Evolutionary conservation across 78 protist genomes (phyloP), one percentile per base, ranked within the genome.

Genomic region (Dictyostelium brefeldianum): DNA sequence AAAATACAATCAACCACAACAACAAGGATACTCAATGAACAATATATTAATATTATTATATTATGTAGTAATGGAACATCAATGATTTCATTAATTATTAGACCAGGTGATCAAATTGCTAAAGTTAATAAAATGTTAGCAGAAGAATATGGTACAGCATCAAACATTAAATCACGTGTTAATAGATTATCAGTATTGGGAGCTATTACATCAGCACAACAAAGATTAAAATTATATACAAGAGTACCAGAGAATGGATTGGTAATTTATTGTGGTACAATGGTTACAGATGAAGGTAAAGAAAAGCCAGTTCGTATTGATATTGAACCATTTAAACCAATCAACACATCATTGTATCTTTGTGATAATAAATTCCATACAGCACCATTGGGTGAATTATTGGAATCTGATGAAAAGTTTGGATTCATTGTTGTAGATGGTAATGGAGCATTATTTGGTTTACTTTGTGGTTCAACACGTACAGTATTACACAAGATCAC

Each of bases 321-420:
- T 79, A 96, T 99, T 53, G 99, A 99, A 97, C 99, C 99, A 15
- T 98, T 99, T 97, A 96, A 96, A 91, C 99, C 99, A 48, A 97
- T 99, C 97, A 98, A 98, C 90, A 98, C 99, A 0, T 98, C 99
- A 17, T 90, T 99, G 46, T 99, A 99, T 96, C 89, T 99, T 25
- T 99, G 99, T 94, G 99, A 99, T 95, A 99, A 98, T 98, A 97
- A 97, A 90, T 98, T 99, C 96, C 99, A 99, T 95, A 98, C 99
- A 5, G 99, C 98, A 81, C 97, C 99, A 41, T 96, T 99, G 53
- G 77, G 77, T 12, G 97, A 96, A 50, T 90, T 99, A 48, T 94
- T 99, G 8, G 99, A 97, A 57, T 74, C 93, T 65, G 99, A 99
- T 78, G 98, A 97, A 56, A 99, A 96, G 90, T 98, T 97, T 77